Conservation (phyloP, 1,284 basidiomycete genomes). For the Papiliotrema fonsecae region DNA sequence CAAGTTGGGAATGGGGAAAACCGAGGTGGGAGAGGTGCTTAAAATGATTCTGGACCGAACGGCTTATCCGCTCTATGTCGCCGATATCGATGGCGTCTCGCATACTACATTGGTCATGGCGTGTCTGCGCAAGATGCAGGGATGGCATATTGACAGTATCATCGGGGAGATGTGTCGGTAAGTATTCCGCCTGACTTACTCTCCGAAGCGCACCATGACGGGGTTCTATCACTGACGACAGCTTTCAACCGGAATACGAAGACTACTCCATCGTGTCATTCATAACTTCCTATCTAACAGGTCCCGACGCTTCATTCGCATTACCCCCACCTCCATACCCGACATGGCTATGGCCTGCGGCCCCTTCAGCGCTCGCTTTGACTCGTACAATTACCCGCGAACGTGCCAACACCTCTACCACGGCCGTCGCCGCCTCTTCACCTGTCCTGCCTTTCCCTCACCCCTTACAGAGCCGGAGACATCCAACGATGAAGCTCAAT, state of each 20-base stretch:
- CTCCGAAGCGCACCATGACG: no score
- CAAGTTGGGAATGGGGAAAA: constrained; percentile 37
- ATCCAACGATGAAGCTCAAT: constrained; percentile 40
- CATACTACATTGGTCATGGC: constrained; percentile 42
- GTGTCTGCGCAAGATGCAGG: constrained; percentile 41
- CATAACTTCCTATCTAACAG: constrained; percentile 31
- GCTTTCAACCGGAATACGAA: constrained; percentile 42
- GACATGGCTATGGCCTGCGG: constrained; percentile 39
- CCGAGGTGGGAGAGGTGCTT: constrained; percentile 34
- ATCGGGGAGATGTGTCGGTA: constrained; percentile 39
- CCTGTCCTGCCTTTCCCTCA: constrained; percentile 35
- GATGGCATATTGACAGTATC: constrained; percentile 40
- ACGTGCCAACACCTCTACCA: constrained; percentile 1
- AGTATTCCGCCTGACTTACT: constrained; percentile 5
- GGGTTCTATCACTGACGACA: constrained; percentile 4
- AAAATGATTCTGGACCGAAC: constrained; percentile 37
- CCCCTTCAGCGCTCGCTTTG: constrained; percentile 1
- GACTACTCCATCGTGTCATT: constrained; percentile 38
- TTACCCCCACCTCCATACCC: constrained; percentile 37
- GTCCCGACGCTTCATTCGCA: constrained; percentile 18
- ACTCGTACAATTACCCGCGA: constrained; percentile 11
- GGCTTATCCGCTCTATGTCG: constrained; percentile 40
- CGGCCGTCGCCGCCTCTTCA: neutral
- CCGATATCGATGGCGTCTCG: constrained; percentile 40
- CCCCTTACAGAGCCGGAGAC: constrained; percentile 28